A percentile compares a stretch with the other conserved stretches of the same genome.
These are phyloP conservation scores for Beauveria scarabaeidicola DNA, from an alignment of 2,329 filamentous ascomycete genomes.

Conservation along the genomic window DNA sequence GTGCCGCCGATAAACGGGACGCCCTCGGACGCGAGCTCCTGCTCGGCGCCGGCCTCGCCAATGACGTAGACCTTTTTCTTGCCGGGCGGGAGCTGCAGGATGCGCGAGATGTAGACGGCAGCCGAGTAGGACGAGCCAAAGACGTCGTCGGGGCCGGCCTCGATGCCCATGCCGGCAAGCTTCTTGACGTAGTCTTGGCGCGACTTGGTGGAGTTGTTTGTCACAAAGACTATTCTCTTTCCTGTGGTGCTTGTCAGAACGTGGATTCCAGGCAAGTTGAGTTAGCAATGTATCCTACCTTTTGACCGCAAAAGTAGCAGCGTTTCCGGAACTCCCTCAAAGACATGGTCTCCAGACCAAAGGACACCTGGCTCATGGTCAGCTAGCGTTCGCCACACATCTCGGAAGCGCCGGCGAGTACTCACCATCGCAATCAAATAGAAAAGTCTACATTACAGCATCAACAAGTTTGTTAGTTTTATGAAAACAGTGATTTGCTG, in stretches of 20 bases:
- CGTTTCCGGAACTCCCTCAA: slow-evolving; percentile 77
- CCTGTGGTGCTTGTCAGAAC: slow-evolving; percentile 39
- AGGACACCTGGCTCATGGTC: slow-evolving; percentile 60
- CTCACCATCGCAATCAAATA: slow-evolving; percentile 95
- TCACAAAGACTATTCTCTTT: slow-evolving; percentile 91
- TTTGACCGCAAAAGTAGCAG: slow-evolving; percentile 71
- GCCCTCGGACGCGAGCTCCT: slow-evolving; percentile 73
- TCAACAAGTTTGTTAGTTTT: neutral
- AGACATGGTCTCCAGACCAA: slow-evolving; percentile 91
- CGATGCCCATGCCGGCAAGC: slow-evolving; percentile 72
- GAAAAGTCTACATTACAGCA: slow-evolving; percentile 59
- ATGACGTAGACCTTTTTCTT: slow-evolving; percentile 93
- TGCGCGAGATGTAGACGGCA: slow-evolving; percentile 90
- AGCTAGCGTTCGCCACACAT: slow-evolving; percentile 9
- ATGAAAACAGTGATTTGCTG: neutral
- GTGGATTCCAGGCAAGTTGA: neutral
- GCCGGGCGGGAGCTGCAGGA: slow-evolving; percentile 66
- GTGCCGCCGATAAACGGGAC: slow-evolving; percentile 80
- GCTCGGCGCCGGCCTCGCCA: slow-evolving; percentile 84
- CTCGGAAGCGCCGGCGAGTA: neutral
- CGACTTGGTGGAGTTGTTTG: slow-evolving; percentile 98
- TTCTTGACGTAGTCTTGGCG: slow-evolving; percentile 89
- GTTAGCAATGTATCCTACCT: slow-evolving; percentile 41
- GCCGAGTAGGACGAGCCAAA: slow-evolving; percentile 95
- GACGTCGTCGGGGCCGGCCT: slow-evolving; percentile 75